Evolutionary conservation across 495 filamentous ascomycete genomes (phyloP), one percentile per base, ranked within the genome.

Genomic region (Thozetella sp.): DNA sequence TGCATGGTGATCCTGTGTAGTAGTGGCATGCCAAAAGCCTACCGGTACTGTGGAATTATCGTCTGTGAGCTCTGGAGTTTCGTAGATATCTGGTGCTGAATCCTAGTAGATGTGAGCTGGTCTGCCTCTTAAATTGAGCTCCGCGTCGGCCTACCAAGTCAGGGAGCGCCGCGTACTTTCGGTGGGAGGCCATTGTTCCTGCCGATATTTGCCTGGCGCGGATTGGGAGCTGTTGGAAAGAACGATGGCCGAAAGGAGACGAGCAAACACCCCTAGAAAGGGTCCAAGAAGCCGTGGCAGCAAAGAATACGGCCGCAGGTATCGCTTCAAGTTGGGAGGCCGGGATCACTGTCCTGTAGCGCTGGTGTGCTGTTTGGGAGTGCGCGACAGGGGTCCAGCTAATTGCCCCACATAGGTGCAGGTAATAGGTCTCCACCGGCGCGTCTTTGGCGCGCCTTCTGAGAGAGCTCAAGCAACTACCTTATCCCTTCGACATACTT

Each of bases 61-160:
- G 66, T 97, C 92, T 23, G 86, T 92, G 63, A 97, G 78, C 59
- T 95, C 92, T 66, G 93, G 93, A 51, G 93, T 97, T 76, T 97
- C 93, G 77, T 97, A 97, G 66, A 96, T 90, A 69, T 97, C 93
- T 72, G 93, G 93, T 23, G 93, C 91, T 23, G 86, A 88, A 70
- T 97, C 93, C 92, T 95, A 60, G 20, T 2, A 30, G 52, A 43
- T 19, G 26, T 60, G 30, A 51, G 48, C 22, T 46, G 53, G 56
- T 72, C 54, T 72, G 11, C 48, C 51, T 50, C 37, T 53, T 13
- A 20, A 46, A 17, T 57, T 53, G 23, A 12, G 27, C 25, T 17
- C 40, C 40, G 27, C 12, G 15, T 30, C 6, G 25, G 58, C 82
- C 64, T 79, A 95, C 92, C 67, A 96, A 74, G 70, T 96, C 92